Evolutionary conservation across 306 rosid genomes (phyloP), one percentile per base, ranked within the genome.

Genomic region (Vicia sativa): DNA sequence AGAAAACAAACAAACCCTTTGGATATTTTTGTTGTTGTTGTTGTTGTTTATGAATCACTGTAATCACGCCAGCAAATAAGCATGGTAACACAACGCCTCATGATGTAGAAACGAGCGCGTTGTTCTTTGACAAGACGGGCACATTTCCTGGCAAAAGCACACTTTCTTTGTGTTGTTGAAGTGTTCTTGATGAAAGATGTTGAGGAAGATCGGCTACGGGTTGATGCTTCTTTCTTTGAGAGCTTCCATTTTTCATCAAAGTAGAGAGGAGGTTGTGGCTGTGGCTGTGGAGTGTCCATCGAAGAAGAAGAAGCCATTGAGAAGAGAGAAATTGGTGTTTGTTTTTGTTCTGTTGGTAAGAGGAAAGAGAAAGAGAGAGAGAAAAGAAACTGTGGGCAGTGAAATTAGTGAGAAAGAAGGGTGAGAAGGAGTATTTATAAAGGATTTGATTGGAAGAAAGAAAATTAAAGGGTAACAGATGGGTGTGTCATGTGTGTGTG

Each of bases 61-160:
- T 87, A 85, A 44, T 91, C 96, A 37, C 83, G 89, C 97, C 97
- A 91, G 78, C 97, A 91, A 64, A 91, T 87, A 64, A 91, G 96
- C 96, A 91, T 91, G 35, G 87, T 78, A 2, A 91, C 87, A 35
- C 97, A 91, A 5, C 97, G 83, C 70, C 97, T 70, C 91, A 91
- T 60, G 85, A 91, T 91, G 81, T 91, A 91, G 83, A 91, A 89
- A 19, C 96, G 82, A 14, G 97, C 97, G 39, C 97, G 76, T 43
- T 91, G 97, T 55, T 91, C 91, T 74, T 91, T 87, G 26, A 91
- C 97, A 65, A 91, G 80, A 50, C 79, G 77, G 0, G 97, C 96
- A 53, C 97, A 91, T 82, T 91, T 89, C 7, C 91, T 83, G 0
- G 88, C 84, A 54, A 91, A 89, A 34, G 95, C 81, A 11, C 96